phyloP scores from a whole-genome alignment of 1,284 basidiomycete genomes.

The Ganoderma resinaceum region DNA sequence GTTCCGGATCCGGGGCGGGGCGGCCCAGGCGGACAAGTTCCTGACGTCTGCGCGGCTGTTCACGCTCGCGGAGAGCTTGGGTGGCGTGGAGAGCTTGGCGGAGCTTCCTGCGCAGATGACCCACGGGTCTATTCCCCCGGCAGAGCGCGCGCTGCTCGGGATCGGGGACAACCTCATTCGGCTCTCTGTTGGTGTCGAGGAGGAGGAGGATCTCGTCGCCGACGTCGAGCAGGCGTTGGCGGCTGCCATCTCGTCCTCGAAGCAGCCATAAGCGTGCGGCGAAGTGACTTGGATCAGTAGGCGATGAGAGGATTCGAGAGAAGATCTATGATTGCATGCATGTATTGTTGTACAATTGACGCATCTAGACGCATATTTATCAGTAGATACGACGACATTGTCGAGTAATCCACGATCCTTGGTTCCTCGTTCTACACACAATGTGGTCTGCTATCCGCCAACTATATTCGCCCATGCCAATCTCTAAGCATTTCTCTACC shows the following conservation, averaged over 20 bases:
- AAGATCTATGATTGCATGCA: neutral
- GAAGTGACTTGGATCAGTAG: too few relatives aligned
- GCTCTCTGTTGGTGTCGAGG: slow-evolving; percentile 90
- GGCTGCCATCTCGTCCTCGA: slow-evolving; percentile 42
- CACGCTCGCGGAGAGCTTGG: slow-evolving; percentile 88
- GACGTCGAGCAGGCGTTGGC: slow-evolving; percentile 73
- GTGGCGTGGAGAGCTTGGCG: slow-evolving; percentile 91
- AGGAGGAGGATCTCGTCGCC: slow-evolving; percentile 79
- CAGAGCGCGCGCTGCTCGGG: slow-evolving; percentile 73
- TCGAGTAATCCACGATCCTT: neutral
- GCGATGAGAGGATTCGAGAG: neutral
- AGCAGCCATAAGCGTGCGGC: neutral
- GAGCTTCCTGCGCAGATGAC: slow-evolving; percentile 90
- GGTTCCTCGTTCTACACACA: neutral
- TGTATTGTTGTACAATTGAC: slow-evolving; percentile 3
- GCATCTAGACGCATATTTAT: slow-evolving; percentile 12
- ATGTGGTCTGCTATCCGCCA: slow-evolving; percentile 33
- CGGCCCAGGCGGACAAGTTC: slow-evolving; percentile 70
- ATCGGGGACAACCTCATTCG: slow-evolving; percentile 86
- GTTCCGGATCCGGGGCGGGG: slow-evolving; percentile 70
- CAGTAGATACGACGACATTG: slow-evolving; percentile 3
- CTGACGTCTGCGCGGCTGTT: slow-evolving; percentile 76
- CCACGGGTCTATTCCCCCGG: slow-evolving; percentile 79
- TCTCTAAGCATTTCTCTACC: slow-evolving; percentile 30
- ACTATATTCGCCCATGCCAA: slow-evolving; percentile 22